These are phyloP conservation scores for Lachancea mirantina DNA, from an alignment of 805 yeast species.

Conservation along the genomic window DNA sequence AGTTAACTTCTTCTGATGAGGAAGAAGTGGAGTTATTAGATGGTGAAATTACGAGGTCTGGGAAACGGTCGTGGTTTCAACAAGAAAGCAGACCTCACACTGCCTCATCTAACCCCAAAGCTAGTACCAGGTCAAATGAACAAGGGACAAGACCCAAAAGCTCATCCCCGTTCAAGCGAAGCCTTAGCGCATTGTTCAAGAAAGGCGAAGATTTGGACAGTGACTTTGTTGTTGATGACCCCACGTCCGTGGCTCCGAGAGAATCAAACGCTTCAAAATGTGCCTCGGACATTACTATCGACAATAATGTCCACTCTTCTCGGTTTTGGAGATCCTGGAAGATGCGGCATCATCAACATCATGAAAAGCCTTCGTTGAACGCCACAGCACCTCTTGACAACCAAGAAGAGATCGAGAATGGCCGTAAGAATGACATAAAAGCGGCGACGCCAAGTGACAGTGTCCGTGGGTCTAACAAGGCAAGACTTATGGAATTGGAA, in stretches of 20 bases:
- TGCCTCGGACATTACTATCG: neutral
- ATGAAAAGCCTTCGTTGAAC: slow-evolving; percentile 1
- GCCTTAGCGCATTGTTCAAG: slow-evolving; percentile 14
- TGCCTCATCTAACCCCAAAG: slow-evolving; percentile 1
- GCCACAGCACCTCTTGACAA: neutral
- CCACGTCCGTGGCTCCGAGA: too few relatives aligned
- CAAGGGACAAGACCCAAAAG: slow-evolving; percentile 11
- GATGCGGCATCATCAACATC: slow-evolving; percentile 6
- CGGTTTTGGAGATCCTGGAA: slow-evolving; percentile 19
- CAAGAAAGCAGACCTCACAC: slow-evolving; percentile 6
- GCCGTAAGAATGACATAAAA: neutral
- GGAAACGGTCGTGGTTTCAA: slow-evolving; percentile 11
- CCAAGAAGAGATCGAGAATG: neutral
- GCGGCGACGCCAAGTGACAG: too few relatives aligned
- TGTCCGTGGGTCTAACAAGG: neutral
- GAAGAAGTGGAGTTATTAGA: slow-evolving; percentile 5
- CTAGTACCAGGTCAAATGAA: neutral
- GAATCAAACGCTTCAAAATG: neutral
- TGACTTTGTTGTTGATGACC: too few relatives aligned
- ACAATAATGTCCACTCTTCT: slow-evolving; percentile 4
- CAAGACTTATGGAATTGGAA: neutral
- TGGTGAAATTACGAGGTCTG: slow-evolving; percentile 6
- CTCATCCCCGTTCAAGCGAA: slow-evolving; percentile 11
- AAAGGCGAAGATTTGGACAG: slow-evolving; percentile 8
- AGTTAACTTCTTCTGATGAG: slow-evolving; percentile 16